phyloP scores from a whole-genome alignment of 2,329 filamentous ascomycete genomes.

The Verticillium longisporum region DNA sequence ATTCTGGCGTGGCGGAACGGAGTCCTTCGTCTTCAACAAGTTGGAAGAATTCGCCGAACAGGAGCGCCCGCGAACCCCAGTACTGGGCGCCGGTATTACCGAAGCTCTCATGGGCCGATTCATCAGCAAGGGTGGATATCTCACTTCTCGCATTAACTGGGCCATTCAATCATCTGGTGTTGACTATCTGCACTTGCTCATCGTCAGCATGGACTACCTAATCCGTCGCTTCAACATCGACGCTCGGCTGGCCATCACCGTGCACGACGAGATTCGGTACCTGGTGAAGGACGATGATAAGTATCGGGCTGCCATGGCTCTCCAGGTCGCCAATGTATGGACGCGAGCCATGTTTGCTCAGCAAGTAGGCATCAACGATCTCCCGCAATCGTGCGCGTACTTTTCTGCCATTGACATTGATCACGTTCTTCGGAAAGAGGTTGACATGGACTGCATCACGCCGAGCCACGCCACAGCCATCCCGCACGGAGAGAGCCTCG shows the following conservation, averaged over 20 bases:
- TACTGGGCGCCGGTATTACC: conserved; percentile 90
- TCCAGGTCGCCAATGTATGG: conserved; percentile 94
- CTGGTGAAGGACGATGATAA: conserved; percentile 79
- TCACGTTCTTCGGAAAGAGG: conserved; percentile 91
- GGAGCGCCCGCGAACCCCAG: conserved; percentile 81
- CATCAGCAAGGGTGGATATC: conserved; percentile 82
- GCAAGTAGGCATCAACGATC: conserved; percentile 90
- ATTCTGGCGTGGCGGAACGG: conserved; percentile 95
- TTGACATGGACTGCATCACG: conserved; percentile 95
- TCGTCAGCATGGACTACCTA: conserved; percentile 92
- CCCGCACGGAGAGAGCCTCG: conserved; percentile 76
- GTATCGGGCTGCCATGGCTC: conserved; percentile 83
- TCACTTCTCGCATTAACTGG: conserved; percentile 98
- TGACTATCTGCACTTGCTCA: conserved; percentile 91
- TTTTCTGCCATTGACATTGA: conserved; percentile 96
- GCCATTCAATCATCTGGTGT: conserved; percentile 96
- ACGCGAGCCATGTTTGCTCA: conserved; percentile 96
- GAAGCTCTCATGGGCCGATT: conserved; percentile 87
- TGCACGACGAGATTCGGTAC: conserved; percentile 97
- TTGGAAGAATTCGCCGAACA: conserved; percentile 97
- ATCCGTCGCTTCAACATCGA: conserved; percentile 77
- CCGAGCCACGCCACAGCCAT: conserved; percentile 77
- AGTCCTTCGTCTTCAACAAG: conserved; percentile 97
- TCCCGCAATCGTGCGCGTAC: conserved; percentile 90
- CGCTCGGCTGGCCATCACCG: conserved; percentile 83